A percentile compares a stretch with the other conserved stretches of the same genome.
Evolutionary conservation across 2,329 filamentous ascomycete species (phyloP).

Genomic region (Aspergillus udagawae): DNA sequence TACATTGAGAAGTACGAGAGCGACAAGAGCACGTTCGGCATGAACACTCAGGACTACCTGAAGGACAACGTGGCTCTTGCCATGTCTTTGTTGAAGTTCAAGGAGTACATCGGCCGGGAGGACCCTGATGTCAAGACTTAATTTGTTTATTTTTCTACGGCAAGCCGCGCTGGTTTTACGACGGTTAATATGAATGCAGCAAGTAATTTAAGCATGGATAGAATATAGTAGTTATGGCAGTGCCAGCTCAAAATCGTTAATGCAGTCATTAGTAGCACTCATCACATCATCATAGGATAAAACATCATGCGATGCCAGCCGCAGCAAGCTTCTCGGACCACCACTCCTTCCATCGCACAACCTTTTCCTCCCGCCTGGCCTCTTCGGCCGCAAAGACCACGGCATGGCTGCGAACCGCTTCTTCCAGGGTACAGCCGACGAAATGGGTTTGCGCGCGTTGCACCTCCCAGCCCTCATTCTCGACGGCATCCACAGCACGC

Average conservation of each 20-base stretch:
- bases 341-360: constrained; percentile 73
- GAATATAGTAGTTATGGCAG: neutral
- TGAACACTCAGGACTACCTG: constrained; percentile 90
- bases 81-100: constrained; percentile 80
- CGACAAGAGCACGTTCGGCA: constrained; percentile 70
- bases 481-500: constrained; percentile 73
- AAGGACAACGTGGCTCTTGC: constrained; percentile 84
- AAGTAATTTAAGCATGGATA: neutral
- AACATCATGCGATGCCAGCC: neutral
- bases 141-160: neutral
- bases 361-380: constrained; percentile 64
- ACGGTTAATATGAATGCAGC: neutral
- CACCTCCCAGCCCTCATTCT: constrained; percentile 64
- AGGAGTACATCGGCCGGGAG: constrained; percentile 87
- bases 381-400: constrained; percentile 94
- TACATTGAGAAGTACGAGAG: constrained; percentile 95
- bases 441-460: constrained; percentile 68
- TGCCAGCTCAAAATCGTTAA: neutral
- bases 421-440: constrained; percentile 79
- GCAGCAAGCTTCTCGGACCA: constrained; percentile 57
- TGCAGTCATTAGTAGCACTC: neutral
- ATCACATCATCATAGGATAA: constrained; percentile 5
- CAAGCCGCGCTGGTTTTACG: neutral
- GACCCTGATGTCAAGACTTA: constrained; percentile 97
- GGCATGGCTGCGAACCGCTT: constrained; percentile 83